Conservation (phyloP, 2,329 filamentous ascomycete species). For the Rhytidhysteron rufulum region DNA sequence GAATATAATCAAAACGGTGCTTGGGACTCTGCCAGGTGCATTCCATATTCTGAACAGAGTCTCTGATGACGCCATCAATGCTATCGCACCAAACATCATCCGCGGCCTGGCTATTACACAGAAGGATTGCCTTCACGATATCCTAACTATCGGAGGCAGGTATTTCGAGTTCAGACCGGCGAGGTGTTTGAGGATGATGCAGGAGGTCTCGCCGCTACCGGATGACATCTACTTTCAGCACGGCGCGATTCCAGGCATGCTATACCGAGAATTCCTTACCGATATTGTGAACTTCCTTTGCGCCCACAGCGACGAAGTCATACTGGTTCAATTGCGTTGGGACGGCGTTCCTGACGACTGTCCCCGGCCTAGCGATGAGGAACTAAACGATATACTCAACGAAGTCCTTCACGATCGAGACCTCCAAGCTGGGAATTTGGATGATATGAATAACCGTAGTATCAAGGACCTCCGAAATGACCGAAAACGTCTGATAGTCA, state of each 20-base stretch:
- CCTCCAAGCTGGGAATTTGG: conserved; percentile 16
- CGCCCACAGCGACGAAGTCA: conserved; percentile 42
- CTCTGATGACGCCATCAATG: conserved; percentile 21
- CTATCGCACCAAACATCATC: conserved; percentile 42
- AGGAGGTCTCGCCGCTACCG: conserved; percentile 33
- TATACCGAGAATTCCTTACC: conserved; percentile 42
- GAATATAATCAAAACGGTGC: conserved; percentile 26
- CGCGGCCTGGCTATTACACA: conserved; percentile 49
- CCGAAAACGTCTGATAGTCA: conserved; percentile 23
- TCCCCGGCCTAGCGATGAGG: conserved; percentile 38
- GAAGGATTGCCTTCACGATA: conserved; percentile 44
- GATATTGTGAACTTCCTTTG: conserved; percentile 42
- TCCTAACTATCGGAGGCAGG: conserved; percentile 46
- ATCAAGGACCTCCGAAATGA: conserved; percentile 23
- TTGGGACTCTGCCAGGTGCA: conserved; percentile 21
- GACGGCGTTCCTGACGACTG: conserved; percentile 50
- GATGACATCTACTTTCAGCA: conserved; percentile 51
- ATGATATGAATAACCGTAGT: conserved; percentile 24
- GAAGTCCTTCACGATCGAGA: conserved; percentile 22
- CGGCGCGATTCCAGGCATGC: conserved; percentile 49
- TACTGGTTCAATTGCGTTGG: conserved; percentile 50
- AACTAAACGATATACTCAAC: conserved; percentile 37
- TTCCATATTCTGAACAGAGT: conserved; percentile 26
- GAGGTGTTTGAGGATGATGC: conserved; percentile 42
- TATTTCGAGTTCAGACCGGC: conserved; percentile 54